Evolutionary conservation across 2,329 filamentous ascomycete genomes (phyloP).

Genomic region (Kalaharituber pfeilii): DNA sequence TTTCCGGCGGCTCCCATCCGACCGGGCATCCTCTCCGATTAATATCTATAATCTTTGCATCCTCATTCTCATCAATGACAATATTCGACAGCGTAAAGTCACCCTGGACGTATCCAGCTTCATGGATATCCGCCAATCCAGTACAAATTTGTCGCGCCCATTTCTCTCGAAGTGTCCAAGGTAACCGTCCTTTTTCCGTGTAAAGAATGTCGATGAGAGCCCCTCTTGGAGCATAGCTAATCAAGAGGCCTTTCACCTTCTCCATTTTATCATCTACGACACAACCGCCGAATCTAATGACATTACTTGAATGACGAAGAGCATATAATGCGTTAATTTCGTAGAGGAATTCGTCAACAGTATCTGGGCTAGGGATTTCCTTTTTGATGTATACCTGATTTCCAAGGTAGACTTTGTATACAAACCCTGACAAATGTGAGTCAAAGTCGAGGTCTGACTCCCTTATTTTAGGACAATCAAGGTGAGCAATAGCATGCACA

Average conservation of each 20-base stretch:
- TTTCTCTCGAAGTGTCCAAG: conserved; percentile 58
- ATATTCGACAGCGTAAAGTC: conserved; percentile 97
- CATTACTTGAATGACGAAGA: conserved; percentile 52
- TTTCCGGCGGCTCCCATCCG: conserved; percentile 92
- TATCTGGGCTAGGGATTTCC: conserved; percentile 90
- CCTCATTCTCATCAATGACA: conserved; percentile 65
- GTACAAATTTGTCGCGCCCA: conserved; percentile 88
- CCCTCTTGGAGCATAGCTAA: conserved; percentile 71
- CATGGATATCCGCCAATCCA: conserved; percentile 81
- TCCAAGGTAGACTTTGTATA: conserved; percentile 71
- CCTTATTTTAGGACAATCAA: conserved; percentile 45
- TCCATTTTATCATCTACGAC: conserved; percentile 62
- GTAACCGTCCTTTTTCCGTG: conserved; percentile 41
- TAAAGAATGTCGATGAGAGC: conserved; percentile 83
- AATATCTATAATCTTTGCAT: conserved; percentile 96
- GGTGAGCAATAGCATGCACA: conserved; percentile 53
- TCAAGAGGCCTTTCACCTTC: conserved; percentile 70
- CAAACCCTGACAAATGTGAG: conserved; percentile 88
- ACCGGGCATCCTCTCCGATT: conserved; percentile 93
- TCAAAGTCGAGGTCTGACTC: conserved; percentile 71
- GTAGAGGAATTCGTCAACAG: conserved; percentile 90
- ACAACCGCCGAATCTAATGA: conserved; percentile 74
- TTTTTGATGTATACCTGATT: conserved; percentile 74
- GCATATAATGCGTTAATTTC: conserved; percentile 88
- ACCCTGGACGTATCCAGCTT: conserved; percentile 89